Percentiles rank a stretch among this genome's conserved stretches.
phyloP scores from a whole-genome alignment of 768 basidiomycete genomes.

The Boletus huronensis region DNA sequence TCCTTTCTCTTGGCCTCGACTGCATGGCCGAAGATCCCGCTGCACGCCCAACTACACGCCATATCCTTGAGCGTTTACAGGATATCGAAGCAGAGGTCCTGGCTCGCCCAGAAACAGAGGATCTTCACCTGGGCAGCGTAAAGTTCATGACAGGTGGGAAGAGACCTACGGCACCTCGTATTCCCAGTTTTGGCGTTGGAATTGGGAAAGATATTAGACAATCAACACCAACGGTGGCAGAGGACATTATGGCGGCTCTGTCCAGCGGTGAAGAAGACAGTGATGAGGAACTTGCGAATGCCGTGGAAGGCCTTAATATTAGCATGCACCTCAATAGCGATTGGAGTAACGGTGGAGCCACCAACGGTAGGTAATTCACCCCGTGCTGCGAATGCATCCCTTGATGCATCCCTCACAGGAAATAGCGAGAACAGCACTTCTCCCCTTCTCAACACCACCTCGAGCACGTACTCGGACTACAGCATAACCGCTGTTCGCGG shows the following conservation, averaged over 20 bases:
- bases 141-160: constrained; percentile 73
- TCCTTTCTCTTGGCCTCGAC: constrained; percentile 73
- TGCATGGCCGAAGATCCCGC: constrained; percentile 68
- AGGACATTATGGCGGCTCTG: constrained; percentile 33
- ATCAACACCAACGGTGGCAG: constrained; percentile 30
- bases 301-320: constrained; percentile 48
- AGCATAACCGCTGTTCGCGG: constrained; percentile 65
- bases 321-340: constrained; percentile 47
- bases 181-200: constrained; percentile 82
- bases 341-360: constrained; percentile 39
- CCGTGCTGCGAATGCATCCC: constrained; percentile 4
- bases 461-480: constrained; percentile 54
- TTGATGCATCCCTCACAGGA: constrained; percentile 26
- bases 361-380: constrained; percentile 27
- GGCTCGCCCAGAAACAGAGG: constrained; percentile 59
- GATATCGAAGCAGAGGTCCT: constrained; percentile 84
- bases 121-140: constrained; percentile 80
- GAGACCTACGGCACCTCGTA: constrained; percentile 63
- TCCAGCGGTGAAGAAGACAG: constrained; percentile 58
- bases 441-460: constrained; percentile 49
- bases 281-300: constrained; percentile 60
- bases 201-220: constrained; percentile 56
- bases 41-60: constrained; percentile 69
- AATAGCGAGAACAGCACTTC: constrained; percentile 45
- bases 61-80: constrained; percentile 74